These are phyloP conservation scores for Gossypium schwendimanii DNA, from an alignment of 441 rosid genomes.

Conservation along the genomic window DNA sequence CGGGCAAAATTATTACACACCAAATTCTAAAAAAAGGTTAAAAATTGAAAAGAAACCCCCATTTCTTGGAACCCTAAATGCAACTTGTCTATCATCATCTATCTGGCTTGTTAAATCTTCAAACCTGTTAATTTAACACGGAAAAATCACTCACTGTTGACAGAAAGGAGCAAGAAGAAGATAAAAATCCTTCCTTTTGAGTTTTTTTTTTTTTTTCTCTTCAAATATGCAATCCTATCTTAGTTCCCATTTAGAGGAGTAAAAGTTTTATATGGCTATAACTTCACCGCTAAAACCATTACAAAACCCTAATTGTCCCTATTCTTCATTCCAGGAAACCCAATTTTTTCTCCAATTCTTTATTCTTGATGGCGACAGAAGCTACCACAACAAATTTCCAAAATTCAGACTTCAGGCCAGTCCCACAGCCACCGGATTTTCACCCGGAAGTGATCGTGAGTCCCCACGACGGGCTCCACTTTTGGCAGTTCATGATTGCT, in stretches of 20 bases:
- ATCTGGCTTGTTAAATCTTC: not conserved
- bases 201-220: no score
- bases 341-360: not conserved
- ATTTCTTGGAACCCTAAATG: slow-evolving; percentile 13
- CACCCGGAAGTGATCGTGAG: slow-evolving; percentile 32
- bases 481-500: slow-evolving; percentile 86
- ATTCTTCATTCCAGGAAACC: not conserved
- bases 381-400: slow-evolving; percentile 57
- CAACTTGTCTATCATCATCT: not conserved
- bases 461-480: slow-evolving; percentile 59
- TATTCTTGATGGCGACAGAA: slow-evolving; percentile 55
- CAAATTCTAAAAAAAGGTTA: not conserved
- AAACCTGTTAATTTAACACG: not conserved
- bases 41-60: not conserved
- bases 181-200: not conserved
- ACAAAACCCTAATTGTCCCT: slow-evolving; percentile 1
- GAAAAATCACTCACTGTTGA: not conserved
- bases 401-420: slow-evolving; percentile 55
- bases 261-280: not conserved
- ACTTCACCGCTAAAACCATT: not conserved
- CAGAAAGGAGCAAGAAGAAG: not conserved
- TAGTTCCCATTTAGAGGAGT: not conserved
- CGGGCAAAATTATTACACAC: not conserved
- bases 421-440: slow-evolving; percentile 34
- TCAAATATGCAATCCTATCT: not conserved